Evolutionary conservation across 1,284 basidiomycete species (phyloP), one percentile per base, ranked within the genome.

Genomic region (Malassezia globosa): DNA sequence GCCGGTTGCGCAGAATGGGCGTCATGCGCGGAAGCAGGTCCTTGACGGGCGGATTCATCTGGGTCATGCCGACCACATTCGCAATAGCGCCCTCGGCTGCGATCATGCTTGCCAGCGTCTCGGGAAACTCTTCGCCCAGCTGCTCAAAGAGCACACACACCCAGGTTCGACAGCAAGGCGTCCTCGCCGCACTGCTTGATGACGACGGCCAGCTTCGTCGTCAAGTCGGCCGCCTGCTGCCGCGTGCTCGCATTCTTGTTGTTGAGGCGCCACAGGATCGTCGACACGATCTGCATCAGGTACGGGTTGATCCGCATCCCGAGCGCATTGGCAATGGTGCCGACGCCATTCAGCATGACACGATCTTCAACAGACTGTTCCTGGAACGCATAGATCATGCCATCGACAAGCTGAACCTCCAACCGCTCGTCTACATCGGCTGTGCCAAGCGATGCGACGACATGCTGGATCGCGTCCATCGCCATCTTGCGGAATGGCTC

Each of bases 401-500:
- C 92, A 67, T 99, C 94, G 26, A 97, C 85, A 11, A 99, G 80
- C 49, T 86, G 80, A 11, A 92, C 81, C 74, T 99, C 92, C 39
- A 97, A 77, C 42, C 89, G 80, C 73, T 97, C 89, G 68, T 97
- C 92, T 51, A 97, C 86, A 66, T 97, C 94, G 1, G 90, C 87
- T 2, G 92, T 87, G 48, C 94, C 90, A 4, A 94, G 80, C 10
- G 83, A 84, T 6, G 83, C 82, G 25, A 99, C 79, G 31, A 97
- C 94, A 72, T 95, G 94, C 19, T 89, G 94, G 63, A 97, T 95
- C 0, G 94, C 96, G 76, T 97, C 94, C 92, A 97, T 97, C 35
- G 95, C 90, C 94, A 97, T 97, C 78, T 96, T 96, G 59, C 92
- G 79, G 77, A 92, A 96, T 5, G 89, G 88, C 75, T 97, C 94